phyloP scores from a whole-genome alignment of 805 yeast genomes.

The Naumovozyma castellii region DNA sequence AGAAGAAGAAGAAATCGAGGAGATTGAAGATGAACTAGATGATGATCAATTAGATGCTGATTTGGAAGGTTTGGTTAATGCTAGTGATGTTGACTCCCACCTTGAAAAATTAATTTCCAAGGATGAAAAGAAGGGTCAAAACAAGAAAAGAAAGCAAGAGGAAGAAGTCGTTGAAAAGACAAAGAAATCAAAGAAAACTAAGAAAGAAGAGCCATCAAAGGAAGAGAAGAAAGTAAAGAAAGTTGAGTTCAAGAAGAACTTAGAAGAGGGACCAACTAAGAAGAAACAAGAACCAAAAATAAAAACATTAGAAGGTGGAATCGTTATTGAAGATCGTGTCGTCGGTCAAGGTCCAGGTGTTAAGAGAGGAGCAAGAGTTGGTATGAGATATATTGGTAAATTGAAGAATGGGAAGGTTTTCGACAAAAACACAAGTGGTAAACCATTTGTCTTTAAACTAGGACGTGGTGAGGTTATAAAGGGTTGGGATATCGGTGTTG shows the following conservation, averaged over 20 bases:
- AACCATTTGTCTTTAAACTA: constrained; percentile 82
- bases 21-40: constrained; percentile 38
- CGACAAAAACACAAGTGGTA: constrained; percentile 95
- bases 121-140: constrained; percentile 35
- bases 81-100: constrained; percentile 60
- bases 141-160: constrained; percentile 27
- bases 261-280: constrained; percentile 91
- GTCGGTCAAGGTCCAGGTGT: constrained; percentile 82
- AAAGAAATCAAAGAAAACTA: constrained; percentile 26
- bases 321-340: constrained; percentile 84
- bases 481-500: constrained; percentile 98
- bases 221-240: constrained; percentile 46
- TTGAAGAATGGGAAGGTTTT: constrained; percentile 92
- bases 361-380: constrained; percentile 81
- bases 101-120: constrained; percentile 66
- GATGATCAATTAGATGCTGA: constrained; percentile 43
- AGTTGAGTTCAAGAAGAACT: constrained; percentile 81
- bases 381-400: constrained; percentile 96
- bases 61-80: constrained; percentile 56
- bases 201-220: constrained; percentile 18
- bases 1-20: constrained; percentile 36
- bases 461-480: constrained; percentile 98
- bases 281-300: constrained; percentile 39
- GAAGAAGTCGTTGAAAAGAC: constrained; percentile 24
- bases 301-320: constrained; percentile 86